phyloP scores from a whole-genome alignment of 441 rosid species.

The Erodium moschatum region DNA sequence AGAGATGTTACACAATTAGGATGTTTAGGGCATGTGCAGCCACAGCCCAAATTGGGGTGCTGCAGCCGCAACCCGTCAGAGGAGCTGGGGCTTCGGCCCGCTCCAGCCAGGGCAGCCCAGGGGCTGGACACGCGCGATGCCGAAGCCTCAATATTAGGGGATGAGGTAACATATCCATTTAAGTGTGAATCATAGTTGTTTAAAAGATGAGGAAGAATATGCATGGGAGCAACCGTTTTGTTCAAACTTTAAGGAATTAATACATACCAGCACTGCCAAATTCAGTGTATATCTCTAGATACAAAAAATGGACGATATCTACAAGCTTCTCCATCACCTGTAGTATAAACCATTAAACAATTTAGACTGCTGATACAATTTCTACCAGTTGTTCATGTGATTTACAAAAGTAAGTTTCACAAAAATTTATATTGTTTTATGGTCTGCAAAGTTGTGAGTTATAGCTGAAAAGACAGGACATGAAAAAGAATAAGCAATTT shows the following conservation, averaged over 20 bases:
- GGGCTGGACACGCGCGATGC: too few species aligned
- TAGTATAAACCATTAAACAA: slow-evolving; percentile 18
- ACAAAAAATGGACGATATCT: slow-evolving; percentile 88
- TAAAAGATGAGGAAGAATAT: background rate
- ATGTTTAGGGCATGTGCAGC: too few species aligned
- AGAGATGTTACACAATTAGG: background rate
- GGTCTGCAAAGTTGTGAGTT: background rate
- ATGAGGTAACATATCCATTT: background rate
- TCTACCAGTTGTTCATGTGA: slow-evolving; percentile 4
- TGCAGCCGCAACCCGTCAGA: too few species aligned
- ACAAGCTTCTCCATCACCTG: slow-evolving; percentile 98
- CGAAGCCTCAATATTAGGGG: too few species aligned
- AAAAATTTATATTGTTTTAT: background rate
- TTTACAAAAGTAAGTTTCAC: background rate
- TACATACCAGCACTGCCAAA: slow-evolving; percentile 75
- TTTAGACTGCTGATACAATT: background rate
- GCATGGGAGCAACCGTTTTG: background rate
- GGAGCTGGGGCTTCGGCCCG: too few species aligned
- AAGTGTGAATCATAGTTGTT: background rate
- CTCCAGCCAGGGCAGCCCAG: too few species aligned
- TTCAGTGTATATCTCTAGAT: slow-evolving; percentile 76
- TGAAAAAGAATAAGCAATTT: background rate
- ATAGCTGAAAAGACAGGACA: background rate
- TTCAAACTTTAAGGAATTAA: slow-evolving; percentile 9
- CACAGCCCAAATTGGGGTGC: too few species aligned